Evolutionary conservation across 192 early-diverging fungal genomes (phyloP).

Genomic region (Rhizoclosmatium globosum): DNA sequence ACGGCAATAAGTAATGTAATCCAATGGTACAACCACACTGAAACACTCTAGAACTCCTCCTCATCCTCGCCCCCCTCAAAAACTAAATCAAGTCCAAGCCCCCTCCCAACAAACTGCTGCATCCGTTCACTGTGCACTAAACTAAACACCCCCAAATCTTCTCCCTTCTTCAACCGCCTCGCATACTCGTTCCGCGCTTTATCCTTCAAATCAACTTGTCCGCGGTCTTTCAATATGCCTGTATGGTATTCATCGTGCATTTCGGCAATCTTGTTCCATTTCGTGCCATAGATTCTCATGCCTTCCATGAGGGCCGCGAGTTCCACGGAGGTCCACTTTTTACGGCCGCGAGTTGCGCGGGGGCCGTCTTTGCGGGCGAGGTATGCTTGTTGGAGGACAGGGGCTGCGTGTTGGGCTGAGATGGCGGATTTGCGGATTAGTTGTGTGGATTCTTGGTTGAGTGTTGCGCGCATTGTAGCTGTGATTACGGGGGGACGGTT

Average conservation of each 20-base stretch:
- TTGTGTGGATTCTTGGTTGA: not conserved
- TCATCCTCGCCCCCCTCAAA: not conserved
- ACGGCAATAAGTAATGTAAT: too few species aligned
- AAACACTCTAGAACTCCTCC: not conserved
- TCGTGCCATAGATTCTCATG: conserved; percentile 8
- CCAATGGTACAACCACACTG: too few species aligned
- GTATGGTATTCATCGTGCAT: conserved; percentile 9
- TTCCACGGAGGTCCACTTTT: conserved; percentile 27
- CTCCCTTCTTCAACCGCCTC: not conserved
- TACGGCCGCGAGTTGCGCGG: not conserved
- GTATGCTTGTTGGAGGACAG: not conserved
- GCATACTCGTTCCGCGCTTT: conserved; percentile 14
- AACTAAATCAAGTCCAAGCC: not conserved
- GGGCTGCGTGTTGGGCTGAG: not conserved
- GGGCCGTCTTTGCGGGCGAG: not conserved
- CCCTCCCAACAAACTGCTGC: not conserved
- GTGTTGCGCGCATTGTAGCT: not conserved
- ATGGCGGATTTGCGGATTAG: not conserved
- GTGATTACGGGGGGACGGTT: not conserved
- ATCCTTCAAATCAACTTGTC: conserved; percentile 37
- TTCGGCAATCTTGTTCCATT: conserved; percentile 18
- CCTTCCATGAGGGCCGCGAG: conserved; percentile 18
- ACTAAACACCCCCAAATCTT: not conserved
- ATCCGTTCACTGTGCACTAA: not conserved
- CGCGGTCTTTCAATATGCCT: conserved; percentile 1